Evolutionary conservation across 2,329 filamentous ascomycete genomes (phyloP), one percentile per base, ranked within the genome.

Genomic region (Fusarium sp.): DNA sequence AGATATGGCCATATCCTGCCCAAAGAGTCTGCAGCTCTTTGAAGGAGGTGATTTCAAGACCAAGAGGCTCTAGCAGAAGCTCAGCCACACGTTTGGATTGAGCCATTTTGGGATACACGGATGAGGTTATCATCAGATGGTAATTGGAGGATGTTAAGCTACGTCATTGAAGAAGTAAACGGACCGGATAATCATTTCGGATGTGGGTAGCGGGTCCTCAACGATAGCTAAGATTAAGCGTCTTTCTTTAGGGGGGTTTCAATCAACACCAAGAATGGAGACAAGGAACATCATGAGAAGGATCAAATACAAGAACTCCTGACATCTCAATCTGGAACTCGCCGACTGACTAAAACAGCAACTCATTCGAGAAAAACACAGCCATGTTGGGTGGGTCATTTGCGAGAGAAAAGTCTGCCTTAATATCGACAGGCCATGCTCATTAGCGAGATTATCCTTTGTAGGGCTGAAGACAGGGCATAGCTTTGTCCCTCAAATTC

Each of bases 1-100:
- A 89, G 54, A 91, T 87, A 40, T 87, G 79, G 3, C 84, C 84
- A 62, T 86, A 86, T 16, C 83, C 84, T 1, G 84, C 84, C 84
- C 84, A 86, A 1, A 86, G 75, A 0, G 80, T 79, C 59, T 85
- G 83, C 0, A 84, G 57, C 34, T 80, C 74, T 6, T 63, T 73
- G 46, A 77, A 78, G 0, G 80, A 80, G 11, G 81, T 72, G 9
- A 84, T 74, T 41, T 82, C 74, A 6, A 84, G 76, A 18, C 74
- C 77, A 3, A 80, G 71, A 73, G 79, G 79, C 1, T 79, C 77
- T 23, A 83, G 74, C 68, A 84, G 77, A 12, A 79, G 72, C 37
- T 76, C 69, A 12, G 82, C 82, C n/a, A 80, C 80, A 3, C 71
- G 74, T 9, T 38, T 46, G 6, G 70, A 68, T 6, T 50, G 36